These are phyloP conservation scores for Dryadomyces quercus-mongolicae DNA, from an alignment of 2,329 filamentous ascomycete genomes.

Conservation along the genomic window DNA sequence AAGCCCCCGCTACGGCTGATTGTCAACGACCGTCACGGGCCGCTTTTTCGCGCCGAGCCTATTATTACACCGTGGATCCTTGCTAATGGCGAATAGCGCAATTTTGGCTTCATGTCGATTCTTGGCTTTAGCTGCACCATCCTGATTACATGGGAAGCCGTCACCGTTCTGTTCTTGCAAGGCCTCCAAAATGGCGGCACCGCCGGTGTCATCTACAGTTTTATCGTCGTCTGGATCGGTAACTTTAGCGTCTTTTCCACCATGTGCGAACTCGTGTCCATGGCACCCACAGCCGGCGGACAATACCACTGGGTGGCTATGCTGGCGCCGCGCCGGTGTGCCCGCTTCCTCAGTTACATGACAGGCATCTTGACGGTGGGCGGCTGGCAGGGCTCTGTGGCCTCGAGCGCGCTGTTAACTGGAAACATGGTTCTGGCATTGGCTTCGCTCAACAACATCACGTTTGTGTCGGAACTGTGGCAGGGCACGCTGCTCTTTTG, in stretches of 20 bases:
- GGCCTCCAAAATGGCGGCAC: constrained; percentile 35
- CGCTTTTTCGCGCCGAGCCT: no score
- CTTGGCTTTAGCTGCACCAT: constrained; percentile 38
- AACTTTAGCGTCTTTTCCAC: constrained; percentile 27
- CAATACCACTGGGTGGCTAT: constrained; percentile 49
- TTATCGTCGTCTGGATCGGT: constrained; percentile 31
- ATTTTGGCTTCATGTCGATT: constrained; percentile 35
- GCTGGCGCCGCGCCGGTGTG: constrained; percentile 30
- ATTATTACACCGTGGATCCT: no score
- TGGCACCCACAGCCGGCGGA: constrained; percentile 38
- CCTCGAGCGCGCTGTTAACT: constrained; percentile 25
- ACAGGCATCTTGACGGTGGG: constrained; percentile 35
- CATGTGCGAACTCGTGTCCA: constrained; percentile 27
- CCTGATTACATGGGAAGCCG: constrained; percentile 37
- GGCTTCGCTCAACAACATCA: constrained; percentile 24
- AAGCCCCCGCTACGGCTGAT: not conserved
- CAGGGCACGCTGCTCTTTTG: constrained; percentile 35
- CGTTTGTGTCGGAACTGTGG: constrained; percentile 27
- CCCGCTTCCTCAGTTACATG: constrained; percentile 41
- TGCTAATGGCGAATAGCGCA: constrained; percentile 19
- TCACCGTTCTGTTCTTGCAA: constrained; percentile 19
- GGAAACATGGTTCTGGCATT: constrained; percentile 34
- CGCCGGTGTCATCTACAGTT: constrained; percentile 39
- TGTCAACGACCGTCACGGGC: not conserved
- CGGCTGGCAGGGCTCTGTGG: constrained; percentile 27